A percentile compares a stretch with the other conserved stretches of the same genome.
These are phyloP conservation scores for Zygotorulaspora florentina DNA, from an alignment of 805 yeast genomes.

Conservation along the genomic window DNA sequence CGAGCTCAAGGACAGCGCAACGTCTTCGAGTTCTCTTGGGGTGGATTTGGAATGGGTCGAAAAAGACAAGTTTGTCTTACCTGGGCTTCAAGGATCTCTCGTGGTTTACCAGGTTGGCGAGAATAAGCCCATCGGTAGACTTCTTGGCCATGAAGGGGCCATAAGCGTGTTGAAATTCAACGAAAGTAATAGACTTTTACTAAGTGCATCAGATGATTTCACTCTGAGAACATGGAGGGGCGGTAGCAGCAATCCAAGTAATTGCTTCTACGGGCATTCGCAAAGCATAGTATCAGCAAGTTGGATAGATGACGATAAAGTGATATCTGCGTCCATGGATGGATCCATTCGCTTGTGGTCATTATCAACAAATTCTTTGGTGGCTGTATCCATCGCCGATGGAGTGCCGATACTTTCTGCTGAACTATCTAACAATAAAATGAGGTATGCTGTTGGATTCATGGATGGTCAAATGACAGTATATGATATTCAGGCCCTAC, in stretches of 20 bases:
- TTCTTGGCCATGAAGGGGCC: conserved; percentile 62
- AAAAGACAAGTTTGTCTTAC: conserved; percentile 61
- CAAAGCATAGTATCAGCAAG: conserved; percentile 52
- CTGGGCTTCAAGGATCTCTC: conserved; percentile 54
- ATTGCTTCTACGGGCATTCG: conserved; percentile 49
- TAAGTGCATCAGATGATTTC: conserved; percentile 76
- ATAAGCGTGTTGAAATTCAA: conserved; percentile 57
- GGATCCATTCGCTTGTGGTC: conserved; percentile 71
- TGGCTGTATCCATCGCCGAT: conserved; percentile 36
- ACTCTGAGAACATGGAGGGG: conserved; percentile 74
- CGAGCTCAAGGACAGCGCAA: conserved; percentile 32
- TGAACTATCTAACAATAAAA: conserved; percentile 46
- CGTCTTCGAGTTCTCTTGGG: conserved; percentile 35
- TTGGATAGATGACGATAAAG: conserved; percentile 47
- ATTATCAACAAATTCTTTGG: conserved; percentile 26
- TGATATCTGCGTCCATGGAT: conserved; percentile 63
- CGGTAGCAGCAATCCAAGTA: conserved; percentile 48
- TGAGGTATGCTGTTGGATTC: conserved; percentile 59
- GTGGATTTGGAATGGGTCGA: conserved; percentile 73
- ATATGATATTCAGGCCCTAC: conserved; percentile 40
- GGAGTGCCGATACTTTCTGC: conserved; percentile 56
- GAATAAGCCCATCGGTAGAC: conserved; percentile 44
- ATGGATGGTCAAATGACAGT: conserved; percentile 55
- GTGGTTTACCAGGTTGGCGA: conserved; percentile 51
- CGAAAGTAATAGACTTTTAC: conserved; percentile 47